These are phyloP conservation scores for Planoprotostelium fungivorum DNA, from an alignment of 78 protist genomes.

Conservation along the genomic window DNA sequence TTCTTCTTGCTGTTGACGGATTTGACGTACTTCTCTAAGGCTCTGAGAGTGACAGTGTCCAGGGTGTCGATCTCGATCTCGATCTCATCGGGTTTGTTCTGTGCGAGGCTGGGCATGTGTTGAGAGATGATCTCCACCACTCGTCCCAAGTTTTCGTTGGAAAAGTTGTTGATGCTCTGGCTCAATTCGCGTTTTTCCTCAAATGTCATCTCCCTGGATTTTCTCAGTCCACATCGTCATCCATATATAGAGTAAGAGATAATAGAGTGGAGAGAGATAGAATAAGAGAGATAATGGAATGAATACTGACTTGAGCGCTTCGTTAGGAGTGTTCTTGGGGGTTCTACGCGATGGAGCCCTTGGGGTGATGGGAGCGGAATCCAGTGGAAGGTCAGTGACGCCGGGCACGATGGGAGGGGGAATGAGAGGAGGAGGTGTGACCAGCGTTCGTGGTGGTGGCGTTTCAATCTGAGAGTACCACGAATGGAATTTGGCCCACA, in stretches of 20 bases:
- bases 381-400: not conserved
- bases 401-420: not conserved
- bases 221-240: not conserved
- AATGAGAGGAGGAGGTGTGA: not conserved
- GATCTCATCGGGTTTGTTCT: conserved; percentile 32
- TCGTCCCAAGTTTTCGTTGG: conserved; percentile 4
- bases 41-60: conserved; percentile 25
- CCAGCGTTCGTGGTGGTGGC: not conserved
- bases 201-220: conserved; percentile 15
- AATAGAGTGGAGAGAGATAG: not conserved
- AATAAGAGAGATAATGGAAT: not conserved
- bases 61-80: conserved; percentile 44
- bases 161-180: conserved; percentile 13
- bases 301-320: not conserved
- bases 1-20: not conserved
- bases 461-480: not conserved
- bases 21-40: conserved; percentile 19
- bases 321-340: not conserved
- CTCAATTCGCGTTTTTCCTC: conserved; percentile 40
- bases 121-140: conserved; percentile 29
- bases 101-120: conserved; percentile 5
- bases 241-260: not conserved
- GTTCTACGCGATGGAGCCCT: not conserved
- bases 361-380: not conserved
- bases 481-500: not conserved